Base-by-base conservation (phyloP, 2,329 filamentous ascomycete species). In the Tolypocladium sp. region DNA sequence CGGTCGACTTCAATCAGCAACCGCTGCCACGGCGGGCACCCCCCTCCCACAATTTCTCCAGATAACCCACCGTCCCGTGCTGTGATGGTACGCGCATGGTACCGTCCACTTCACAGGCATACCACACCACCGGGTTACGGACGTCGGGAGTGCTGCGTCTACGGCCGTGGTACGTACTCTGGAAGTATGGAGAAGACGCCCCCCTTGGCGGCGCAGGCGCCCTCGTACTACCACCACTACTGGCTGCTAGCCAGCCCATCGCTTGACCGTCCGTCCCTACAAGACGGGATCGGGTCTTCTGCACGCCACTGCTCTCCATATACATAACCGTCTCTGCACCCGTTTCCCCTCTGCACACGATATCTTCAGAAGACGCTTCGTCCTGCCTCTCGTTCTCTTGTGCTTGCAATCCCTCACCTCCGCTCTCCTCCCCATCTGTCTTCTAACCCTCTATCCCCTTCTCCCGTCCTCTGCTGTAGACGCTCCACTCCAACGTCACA, bases 251-350 rank as follows among this genome's bases (percentile, higher is more conserved):
- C 38, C 58, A 46, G 44, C 30, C 37, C 54, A 27, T 61, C 40
- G 44, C 42, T 37, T 51, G 25, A 44, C 20, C 9, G 41, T 44
- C 52, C 56, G 30, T 61, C 51, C 60, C 54, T 59, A 53, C 60
- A 57, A 57, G 55, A 56, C 55, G 55, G 27, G 44, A 22, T 53
- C 53, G 55, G 51, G 42, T 40, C 33, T 41, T 57, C 57, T 55
- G 33, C 55, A 40, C 46, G 44, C 59, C 58, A 33, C 54, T 56
- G 59, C 44, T 42, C 53, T 59, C 57, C 37, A 65, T 63, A 66
- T 66, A 66, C 65, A 66, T 68, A 64, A 64, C 58, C 61, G 57
- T 62, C 63, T 57, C 25, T 57, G 58, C 62, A 56, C 61, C 65
- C 65, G 54, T 60, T 59, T 55, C 42, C 44, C 53, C 58, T 55